Conservation (phyloP, 2,329 filamentous ascomycete species). For the Blastomyces parvus region DNA sequence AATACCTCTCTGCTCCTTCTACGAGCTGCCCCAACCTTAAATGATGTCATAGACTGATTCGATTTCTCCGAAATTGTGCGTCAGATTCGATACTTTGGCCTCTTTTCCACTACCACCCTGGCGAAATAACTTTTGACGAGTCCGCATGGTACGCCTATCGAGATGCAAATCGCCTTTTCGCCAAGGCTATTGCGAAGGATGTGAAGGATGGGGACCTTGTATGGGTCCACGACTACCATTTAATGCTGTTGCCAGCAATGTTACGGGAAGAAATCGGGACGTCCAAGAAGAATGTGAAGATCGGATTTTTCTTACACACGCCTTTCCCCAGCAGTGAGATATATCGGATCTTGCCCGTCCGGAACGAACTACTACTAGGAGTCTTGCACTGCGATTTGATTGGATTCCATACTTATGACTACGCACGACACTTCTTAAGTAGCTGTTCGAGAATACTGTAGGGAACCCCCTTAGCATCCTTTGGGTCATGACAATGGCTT, state of each 20-base stretch:
- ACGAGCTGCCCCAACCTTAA: neutral
- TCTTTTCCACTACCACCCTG: constrained; percentile 96
- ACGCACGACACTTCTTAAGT: constrained; percentile 94
- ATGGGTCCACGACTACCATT: constrained; percentile 98
- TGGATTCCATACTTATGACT: constrained; percentile 98
- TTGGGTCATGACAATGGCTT: constrained; percentile 11
- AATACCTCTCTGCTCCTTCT: neutral
- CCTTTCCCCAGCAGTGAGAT: constrained; percentile 96
- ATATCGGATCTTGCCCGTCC: constrained; percentile 87
- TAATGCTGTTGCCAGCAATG: constrained; percentile 95
- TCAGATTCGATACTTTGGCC: constrained; percentile 97
- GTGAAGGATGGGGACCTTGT: constrained; percentile 89
- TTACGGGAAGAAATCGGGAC: constrained; percentile 77
- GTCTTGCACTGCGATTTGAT: constrained; percentile 90
- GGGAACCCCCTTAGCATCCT: constrained; percentile 23
- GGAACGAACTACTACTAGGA: constrained; percentile 77
- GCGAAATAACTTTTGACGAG: constrained; percentile 97
- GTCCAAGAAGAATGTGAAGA: constrained; percentile 82
- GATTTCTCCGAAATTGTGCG: constrained; percentile 1
- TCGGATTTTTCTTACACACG: constrained; percentile 96
- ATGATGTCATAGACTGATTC: neutral
- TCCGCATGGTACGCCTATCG: constrained; percentile 86
- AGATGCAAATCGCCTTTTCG: constrained; percentile 87
- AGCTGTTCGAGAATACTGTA: constrained; percentile 89
- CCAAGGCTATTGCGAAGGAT: constrained; percentile 74